phyloP scores from a whole-genome alignment of 345 rosid genomes.

The Eucalyptus cloeziana region DNA sequence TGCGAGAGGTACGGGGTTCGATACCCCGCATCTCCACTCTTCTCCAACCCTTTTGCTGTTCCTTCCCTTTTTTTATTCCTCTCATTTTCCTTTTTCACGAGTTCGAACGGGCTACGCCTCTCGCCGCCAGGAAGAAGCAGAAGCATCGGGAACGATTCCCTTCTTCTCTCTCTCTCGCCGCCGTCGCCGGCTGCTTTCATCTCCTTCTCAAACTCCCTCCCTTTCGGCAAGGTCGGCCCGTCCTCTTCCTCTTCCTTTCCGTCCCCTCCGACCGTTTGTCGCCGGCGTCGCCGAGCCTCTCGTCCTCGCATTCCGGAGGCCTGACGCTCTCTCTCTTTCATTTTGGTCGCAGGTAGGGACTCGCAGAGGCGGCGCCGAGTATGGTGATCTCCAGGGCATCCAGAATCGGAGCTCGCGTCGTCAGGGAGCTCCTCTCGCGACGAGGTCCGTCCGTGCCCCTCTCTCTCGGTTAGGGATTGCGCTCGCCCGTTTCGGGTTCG shows the following conservation, averaged over 20 bases:
- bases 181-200: not conserved
- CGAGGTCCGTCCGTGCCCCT: not conserved
- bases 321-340: not conserved
- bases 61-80: not conserved
- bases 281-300: not conserved
- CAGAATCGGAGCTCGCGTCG: not conserved
- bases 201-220: not conserved
- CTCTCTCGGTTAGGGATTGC: not conserved
- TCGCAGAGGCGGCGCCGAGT: not conserved
- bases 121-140: not conserved
- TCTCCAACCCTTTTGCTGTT: fast-evolving
- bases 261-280: not conserved
- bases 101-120: not conserved
- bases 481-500: not conserved
- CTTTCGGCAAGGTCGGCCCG: not conserved
- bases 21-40: constrained; percentile 33
- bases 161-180: not conserved
- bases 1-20: constrained; percentile 57
- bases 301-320: not conserved
- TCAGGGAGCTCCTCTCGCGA: not conserved
- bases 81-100: fast-evolving
- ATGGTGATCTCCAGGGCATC: not conserved
- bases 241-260: not conserved
- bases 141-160: not conserved
- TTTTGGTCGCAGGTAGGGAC: not conserved